Conservation (phyloP, 192 early-diverging fungal species). For the Allomyces arbusculus region DNA sequence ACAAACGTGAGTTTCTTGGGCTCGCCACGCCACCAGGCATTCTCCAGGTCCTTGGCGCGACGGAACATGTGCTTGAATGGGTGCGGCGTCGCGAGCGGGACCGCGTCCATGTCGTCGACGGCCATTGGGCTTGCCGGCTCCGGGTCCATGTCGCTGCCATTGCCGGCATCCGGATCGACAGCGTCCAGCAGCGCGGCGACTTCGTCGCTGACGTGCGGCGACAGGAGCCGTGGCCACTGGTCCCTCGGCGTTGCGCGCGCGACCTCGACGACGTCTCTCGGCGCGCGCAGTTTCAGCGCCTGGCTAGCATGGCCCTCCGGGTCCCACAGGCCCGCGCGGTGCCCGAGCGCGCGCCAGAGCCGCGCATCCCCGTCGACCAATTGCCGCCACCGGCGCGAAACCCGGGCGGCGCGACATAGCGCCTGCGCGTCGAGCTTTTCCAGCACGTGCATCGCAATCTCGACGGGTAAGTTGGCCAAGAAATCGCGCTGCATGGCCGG, state of each 20-base stretch:
- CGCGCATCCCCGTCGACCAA: constrained; percentile 50
- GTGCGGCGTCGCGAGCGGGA: constrained; percentile 15
- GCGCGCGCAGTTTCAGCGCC: not conserved
- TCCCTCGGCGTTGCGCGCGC: not conserved
- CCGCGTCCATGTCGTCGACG: constrained; percentile 1
- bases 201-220: constrained; percentile 1
- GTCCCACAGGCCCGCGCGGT: not conserved
- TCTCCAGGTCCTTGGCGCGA: constrained; percentile 52
- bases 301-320: not conserved
- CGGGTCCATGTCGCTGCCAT: not conserved
- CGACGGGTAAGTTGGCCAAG: constrained; percentile 45
- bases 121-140: too few species aligned
- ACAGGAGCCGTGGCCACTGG: constrained; percentile 4
- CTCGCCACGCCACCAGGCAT: constrained; percentile 62
- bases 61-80: constrained; percentile 65
- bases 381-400: constrained; percentile 54
- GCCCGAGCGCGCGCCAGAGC: constrained; percentile 16
- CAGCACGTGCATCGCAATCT: constrained; percentile 57
- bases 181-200: constrained; percentile 3
- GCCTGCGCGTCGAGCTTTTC: constrained; percentile 59
- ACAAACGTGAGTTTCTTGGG: constrained; percentile 59
- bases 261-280: not conserved
- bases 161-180: too few species aligned
- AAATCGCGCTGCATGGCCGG: constrained; percentile 86
- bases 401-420: constrained; percentile 59